Evolutionary conservation across 805 yeast genomes (phyloP).

Genomic region (Myxozyma neglecta): DNA sequence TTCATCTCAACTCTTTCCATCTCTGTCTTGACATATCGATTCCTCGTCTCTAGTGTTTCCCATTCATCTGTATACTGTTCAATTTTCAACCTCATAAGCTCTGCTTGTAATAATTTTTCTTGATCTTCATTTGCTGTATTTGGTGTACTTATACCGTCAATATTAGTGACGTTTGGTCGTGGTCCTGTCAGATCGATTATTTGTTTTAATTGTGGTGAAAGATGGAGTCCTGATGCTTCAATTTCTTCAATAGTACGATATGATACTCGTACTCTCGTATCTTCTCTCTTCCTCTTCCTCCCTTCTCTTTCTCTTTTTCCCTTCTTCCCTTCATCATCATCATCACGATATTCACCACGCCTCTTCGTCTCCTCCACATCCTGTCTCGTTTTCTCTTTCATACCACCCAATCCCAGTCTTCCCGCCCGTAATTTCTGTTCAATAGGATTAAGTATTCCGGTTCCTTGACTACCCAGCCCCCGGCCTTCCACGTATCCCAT

Average conservation of each 20-base stretch:
- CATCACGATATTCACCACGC: constrained; percentile 25
- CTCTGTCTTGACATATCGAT: constrained; percentile 18
- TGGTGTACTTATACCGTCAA: constrained; percentile 16
- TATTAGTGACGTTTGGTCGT: constrained; percentile 25
- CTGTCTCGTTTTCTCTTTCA: constrained; percentile 43
- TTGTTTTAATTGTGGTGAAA: constrained; percentile 35
- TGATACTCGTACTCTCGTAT: constrained; percentile 26
- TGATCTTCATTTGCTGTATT: constrained; percentile 8
- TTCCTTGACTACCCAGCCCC: constrained; percentile 74
- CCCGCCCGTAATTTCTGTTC: constrained; percentile 65
- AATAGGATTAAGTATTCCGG: constrained; percentile 81
- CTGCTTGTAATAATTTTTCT: constrained; percentile 13
- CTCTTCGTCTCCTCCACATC: constrained; percentile 33
- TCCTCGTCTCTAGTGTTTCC: constrained; percentile 27
- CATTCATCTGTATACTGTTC: constrained; percentile 32
- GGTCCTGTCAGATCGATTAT: constrained; percentile 36
- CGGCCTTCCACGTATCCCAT: constrained; percentile 88
- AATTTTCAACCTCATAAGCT: constrained; percentile 26
- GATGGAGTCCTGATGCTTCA: constrained; percentile 36
- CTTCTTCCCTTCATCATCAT: constrained; percentile 6
- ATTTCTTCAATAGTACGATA: constrained; percentile 38
- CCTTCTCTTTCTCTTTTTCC: constrained; percentile 31
- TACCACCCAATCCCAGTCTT: constrained; percentile 74
- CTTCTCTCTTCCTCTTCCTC: constrained; percentile 9
- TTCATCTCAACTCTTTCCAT: constrained; percentile 11